Evolutionary conservation across 2,329 filamentous ascomycete species (phyloP).

Genomic region (Talaromyces sp.): DNA sequence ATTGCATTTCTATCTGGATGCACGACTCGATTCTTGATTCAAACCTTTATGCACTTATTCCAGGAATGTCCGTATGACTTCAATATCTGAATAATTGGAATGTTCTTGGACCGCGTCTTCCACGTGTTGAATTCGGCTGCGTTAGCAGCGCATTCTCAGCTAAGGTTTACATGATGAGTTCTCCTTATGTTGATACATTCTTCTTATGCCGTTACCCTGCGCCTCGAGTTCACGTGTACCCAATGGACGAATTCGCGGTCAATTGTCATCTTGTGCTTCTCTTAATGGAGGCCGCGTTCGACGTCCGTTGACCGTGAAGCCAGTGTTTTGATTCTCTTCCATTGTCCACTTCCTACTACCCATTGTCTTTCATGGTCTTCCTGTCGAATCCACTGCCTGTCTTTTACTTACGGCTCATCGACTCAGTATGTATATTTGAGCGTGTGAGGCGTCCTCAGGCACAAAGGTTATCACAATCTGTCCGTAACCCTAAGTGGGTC

Average conservation of each 20-base stretch:
- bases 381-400: background rate
- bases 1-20: background rate
- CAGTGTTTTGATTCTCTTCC: background rate
- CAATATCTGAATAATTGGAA: slow-evolving; percentile 1
- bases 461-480: background rate
- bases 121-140: slow-evolving; percentile 8
- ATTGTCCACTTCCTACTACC: background rate
- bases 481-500: background rate
- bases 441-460: background rate
- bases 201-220: background rate
- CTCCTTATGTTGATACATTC: slow-evolving; percentile 2
- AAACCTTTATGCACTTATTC: background rate
- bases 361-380: background rate
- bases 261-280: background rate
- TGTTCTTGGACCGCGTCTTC: slow-evolving; percentile 13
- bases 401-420: background rate
- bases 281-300: background rate
- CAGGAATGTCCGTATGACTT: background rate
- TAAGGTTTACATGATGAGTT: background rate
- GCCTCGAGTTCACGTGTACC: background rate
- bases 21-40: background rate
- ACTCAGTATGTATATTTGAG: background rate
- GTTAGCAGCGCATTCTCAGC: slow-evolving; percentile 1
- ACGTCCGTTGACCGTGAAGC: background rate
- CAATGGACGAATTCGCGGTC: background rate